Evolutionary conservation across 2,329 filamentous ascomycete species (phyloP), one percentile per base, ranked within the genome.

Genomic region (Diaporthe amygdali): DNA sequence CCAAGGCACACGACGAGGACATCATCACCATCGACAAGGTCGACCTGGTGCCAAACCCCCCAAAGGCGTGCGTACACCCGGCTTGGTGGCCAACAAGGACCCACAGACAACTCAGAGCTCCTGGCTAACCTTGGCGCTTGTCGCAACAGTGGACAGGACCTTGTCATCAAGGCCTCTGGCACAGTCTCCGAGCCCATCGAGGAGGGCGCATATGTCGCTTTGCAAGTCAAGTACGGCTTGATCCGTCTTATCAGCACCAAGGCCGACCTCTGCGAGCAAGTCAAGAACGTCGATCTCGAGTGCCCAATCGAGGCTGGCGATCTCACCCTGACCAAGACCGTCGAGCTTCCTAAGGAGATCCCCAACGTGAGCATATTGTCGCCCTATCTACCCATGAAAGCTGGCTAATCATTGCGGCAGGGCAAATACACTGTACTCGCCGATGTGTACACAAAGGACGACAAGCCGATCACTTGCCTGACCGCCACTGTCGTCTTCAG

Each of bases 191-290:
- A 97, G 78, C 83, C 87, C 66, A 91, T 99, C 74, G 88, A 91
- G 69, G 81, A 94, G 71, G 96, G 94, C 71, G 94, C 96, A 72
- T 94, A 93, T 77, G 92, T 98, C 74, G 87, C 92, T 59, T 82
- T 99, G 49, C 89, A 91, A 75, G 96, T 99, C 84, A 98, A 97
- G 85, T 98, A 97, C 82, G 96, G 96, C 72, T 87, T 97, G 75
- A 98, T 99, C 82, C 93, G 91, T 69, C 89, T 99, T 74, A 90
- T 99, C 82, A 94, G 89, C 81, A 93, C 93, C 75, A 89, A 88
- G 75, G 91, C 92, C 77, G 93, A 97, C 79, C 89, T 98, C 46
- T 99, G 96, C 86, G 93, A 98, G 72, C 92, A 97, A 81, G 90
- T 97, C 75, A 86, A 89, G 80, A 95, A 98, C 76, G 94, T 98